These are phyloP conservation scores for Pezicula rhizophila DNA, from an alignment of 2,329 filamentous ascomycete species.

Conservation along the genomic window DNA sequence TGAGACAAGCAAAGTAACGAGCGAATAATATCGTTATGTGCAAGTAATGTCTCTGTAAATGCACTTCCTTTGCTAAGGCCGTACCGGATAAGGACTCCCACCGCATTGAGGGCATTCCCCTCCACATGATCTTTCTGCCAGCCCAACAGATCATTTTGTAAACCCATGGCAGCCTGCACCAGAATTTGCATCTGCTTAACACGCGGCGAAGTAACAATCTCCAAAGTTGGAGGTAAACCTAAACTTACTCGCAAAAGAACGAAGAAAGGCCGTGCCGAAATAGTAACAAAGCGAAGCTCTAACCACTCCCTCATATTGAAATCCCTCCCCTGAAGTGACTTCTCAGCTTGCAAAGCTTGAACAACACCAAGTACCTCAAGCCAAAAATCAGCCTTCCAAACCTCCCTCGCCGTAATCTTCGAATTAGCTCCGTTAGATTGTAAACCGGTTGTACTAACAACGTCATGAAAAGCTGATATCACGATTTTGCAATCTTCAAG, in stretches of 20 bases:
- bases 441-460: background rate
- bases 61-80: conserved; percentile 3
- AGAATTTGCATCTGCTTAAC: conserved; percentile 5
- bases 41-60: conserved; percentile 2
- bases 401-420: background rate
- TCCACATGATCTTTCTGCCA: conserved; percentile 7
- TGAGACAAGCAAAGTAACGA: background rate
- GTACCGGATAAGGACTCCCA: conserved; percentile 9
- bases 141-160: conserved; percentile 12
- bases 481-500: background rate
- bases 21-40: conserved; percentile 7
- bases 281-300: conserved; percentile 7
- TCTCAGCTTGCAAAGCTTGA: conserved; percentile 8
- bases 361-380: conserved; percentile 6
- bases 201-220: background rate
- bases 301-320: conserved; percentile 11
- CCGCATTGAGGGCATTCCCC: conserved; percentile 6
- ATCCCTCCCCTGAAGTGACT: background rate
- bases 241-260: background rate
- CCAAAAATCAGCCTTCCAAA: conserved; percentile 11
- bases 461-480: conserved; percentile 5
- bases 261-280: conserved; percentile 3
- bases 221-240: background rate
- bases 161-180: conserved; percentile 6
- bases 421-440: background rate